These are phyloP conservation scores for Gymnopus androsaceus DNA, from an alignment of 1,284 basidiomycete genomes.

Conservation along the genomic window DNA sequence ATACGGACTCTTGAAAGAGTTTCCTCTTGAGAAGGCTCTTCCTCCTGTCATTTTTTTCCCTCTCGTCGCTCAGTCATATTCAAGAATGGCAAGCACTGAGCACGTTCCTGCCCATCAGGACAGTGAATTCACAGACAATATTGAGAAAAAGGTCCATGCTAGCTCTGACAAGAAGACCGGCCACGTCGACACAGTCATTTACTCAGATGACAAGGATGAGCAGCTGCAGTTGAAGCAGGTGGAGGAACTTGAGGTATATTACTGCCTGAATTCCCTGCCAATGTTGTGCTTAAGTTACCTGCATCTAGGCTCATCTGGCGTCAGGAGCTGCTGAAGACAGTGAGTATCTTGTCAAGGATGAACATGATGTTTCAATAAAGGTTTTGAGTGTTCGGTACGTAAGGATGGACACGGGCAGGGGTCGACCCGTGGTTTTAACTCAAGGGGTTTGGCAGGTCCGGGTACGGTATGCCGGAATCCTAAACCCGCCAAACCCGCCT, in stretches of 20 bases:
- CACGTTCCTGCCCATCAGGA: not conserved
- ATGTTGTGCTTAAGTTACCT: not conserved
- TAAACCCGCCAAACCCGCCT: no score
- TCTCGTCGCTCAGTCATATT: not conserved
- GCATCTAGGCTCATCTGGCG: constrained; percentile 14
- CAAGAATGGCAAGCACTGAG: constrained; percentile 1
- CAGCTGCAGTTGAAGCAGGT: constrained; percentile 4
- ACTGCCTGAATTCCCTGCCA: not conserved
- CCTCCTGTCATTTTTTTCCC: not conserved
- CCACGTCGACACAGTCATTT: not conserved
- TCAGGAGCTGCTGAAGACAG: constrained; percentile 17
- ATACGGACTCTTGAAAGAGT: no score
- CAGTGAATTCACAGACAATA: not conserved
- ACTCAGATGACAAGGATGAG: not conserved
- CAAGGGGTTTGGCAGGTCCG: no score
- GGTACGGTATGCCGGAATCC: no score
- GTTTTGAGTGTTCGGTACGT: constrained; percentile 20
- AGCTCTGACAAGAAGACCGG: not conserved
- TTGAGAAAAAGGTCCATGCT: not conserved
- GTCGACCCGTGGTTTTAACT: no score
- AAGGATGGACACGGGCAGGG: no score
- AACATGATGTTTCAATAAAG: constrained; percentile 22
- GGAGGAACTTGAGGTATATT: constrained; percentile 1
- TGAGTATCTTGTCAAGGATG: constrained; percentile 16
- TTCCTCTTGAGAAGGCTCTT: not conserved